Evolutionary conservation across 306 rosid genomes (phyloP), one percentile per base, ranked within the genome.

Genomic region (Dalbergia cultrata): DNA sequence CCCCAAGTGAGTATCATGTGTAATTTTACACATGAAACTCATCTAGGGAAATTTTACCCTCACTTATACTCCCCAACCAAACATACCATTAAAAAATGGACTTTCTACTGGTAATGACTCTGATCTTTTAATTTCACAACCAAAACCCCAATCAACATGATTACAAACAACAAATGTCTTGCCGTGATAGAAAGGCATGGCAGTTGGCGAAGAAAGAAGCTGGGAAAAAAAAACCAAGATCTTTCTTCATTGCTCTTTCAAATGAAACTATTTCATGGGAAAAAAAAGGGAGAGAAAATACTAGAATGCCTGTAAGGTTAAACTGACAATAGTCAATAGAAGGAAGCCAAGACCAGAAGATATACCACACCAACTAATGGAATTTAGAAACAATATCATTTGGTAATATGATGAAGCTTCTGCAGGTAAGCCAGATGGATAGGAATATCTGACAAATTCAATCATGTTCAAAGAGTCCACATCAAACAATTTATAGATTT

Each of bases 311-410:
- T 13, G 62, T 69, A 63, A 31, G 70, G 22, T 45, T 26, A 50
- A 83, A 64, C 13, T 53, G 78, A 68, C 10, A 34, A 63, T 18
- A 22, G 35, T 39, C 39, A 67, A 59, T 33, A 49, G 77, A 72
- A 82, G 31, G 49, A 81, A 67, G 71, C 64, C 75, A 21, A 44
- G 33, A 72, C 47, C 62, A 77, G 59, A 64, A n/a, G 21, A 84
- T 53, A 62, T 77, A 77, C 21, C 69, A 59, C n/a, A 37, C 67
- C 26, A 65, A 77, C 70, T 56, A 16, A 67, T 37, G 47, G 62
- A 67, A 39, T 18, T 58, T 9, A 53, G 74, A 57, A 47, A 49
- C 72, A 59, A 72, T 78, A 18, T 49, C 70, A 69, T 74, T 54
- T 52, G 65, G 57, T 35, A 53, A 52, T 67, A 44, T 57, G 13